Conservation (phyloP, 371 early-diverging fungal species). For the Mortierella sp. region DNA sequence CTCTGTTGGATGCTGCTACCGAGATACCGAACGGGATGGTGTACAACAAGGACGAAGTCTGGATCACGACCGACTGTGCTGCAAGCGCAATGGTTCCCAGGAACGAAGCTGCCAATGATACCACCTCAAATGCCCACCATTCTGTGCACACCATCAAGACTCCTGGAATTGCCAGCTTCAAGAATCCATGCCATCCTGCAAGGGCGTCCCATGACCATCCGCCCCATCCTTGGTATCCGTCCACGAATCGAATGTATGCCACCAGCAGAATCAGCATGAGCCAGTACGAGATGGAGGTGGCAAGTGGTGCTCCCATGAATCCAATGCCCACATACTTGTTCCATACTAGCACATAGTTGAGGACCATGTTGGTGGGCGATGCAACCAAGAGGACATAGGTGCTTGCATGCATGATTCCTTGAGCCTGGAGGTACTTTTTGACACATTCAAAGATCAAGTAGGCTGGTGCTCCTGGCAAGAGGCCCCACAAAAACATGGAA, state of each 20-base stretch:
- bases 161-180: conserved; percentile 78
- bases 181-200: conserved; percentile 70
- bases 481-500: conserved; percentile 73
- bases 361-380: conserved; percentile 77
- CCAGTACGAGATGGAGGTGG: conserved; percentile 80
- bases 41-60: conserved; percentile 76
- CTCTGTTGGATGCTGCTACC: conserved; percentile 80
- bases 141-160: conserved; percentile 80
- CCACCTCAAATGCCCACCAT: conserved; percentile 80
- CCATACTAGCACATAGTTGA: conserved; percentile 83
- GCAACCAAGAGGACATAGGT: conserved; percentile 77
- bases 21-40: conserved; percentile 77
- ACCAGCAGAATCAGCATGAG: conserved; percentile 69
- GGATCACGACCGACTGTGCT: conserved; percentile 86
- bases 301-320: conserved; percentile 87
- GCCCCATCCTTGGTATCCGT: conserved; percentile 83
- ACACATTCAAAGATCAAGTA: conserved; percentile 82
- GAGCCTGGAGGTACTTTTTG: conserved; percentile 85
- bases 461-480: conserved; percentile 79
- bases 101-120: conserved; percentile 82
- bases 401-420: conserved; percentile 84
- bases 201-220: conserved; percentile 84
- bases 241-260: conserved; percentile 72
- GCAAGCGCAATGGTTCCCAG: conserved; percentile 84
- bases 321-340: conserved; percentile 72